Base-by-base conservation (phyloP, 345 rosid species). In the Heritiera fomes region DNA sequence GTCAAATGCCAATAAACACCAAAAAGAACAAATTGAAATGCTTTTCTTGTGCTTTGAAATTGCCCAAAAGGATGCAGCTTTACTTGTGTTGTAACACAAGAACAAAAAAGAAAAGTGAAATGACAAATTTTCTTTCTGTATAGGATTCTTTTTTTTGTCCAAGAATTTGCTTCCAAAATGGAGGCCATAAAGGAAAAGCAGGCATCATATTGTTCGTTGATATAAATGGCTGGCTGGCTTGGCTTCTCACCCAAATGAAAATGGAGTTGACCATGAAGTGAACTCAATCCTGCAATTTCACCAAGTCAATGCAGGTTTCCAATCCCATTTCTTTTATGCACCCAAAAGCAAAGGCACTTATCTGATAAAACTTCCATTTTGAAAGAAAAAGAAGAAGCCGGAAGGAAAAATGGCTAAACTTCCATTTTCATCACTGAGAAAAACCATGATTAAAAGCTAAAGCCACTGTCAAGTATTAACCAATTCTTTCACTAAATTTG, bases 231-330 rank as follows among this genome's bases (percentile, higher is more conserved):
- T 62, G n/a, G 14, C 65, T 78, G 7, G 49, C 38, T 49, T 78
- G 40, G 38, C 38, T 34, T 34, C 38, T 34, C 38, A 34, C 38
- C 38, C 38, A 34, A 34, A 34, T 34, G 38, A 34, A 34, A 77
- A 12, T 80, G 83, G 84, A 47, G 85, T 86, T 82, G 89, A 84
- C 86, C 71, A 60, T 75, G 10, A 30, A 38, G 71, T 74, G 10
- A 34, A 53, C 58, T 13, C 46, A 56, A 15, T n/a, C 8, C 41
- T 52, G 47, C 15, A 40, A 11, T 9, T 7, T 49, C 58, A 49
- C 74, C 58, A 23, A 70, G 59, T 70, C 74, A 70, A 49, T 49
- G 73, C 40, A 46, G 10, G 18, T 69, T 68, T 67, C 53, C 15
- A 67, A 20, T 41, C n/a, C 46, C 50, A 41, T 49, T 49, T 49